Evolutionary conservation across 2,329 filamentous ascomycete genomes (phyloP).

Genomic region (Aspergillus novoparasiticus): DNA sequence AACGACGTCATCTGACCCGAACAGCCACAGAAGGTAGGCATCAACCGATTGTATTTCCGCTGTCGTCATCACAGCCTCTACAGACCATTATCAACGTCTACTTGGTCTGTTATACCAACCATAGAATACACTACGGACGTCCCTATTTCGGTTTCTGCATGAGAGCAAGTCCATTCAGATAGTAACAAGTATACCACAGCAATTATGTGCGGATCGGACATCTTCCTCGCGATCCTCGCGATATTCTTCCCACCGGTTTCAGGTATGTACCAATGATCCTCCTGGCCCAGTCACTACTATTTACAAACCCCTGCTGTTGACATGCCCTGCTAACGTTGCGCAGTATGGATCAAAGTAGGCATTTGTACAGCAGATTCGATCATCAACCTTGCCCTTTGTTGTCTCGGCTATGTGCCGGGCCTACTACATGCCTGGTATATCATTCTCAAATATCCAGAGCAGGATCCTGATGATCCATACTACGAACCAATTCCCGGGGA

Average conservation of each 20-base stretch:
- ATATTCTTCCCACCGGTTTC: slow-evolving; percentile 63
- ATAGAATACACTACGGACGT: not conserved
- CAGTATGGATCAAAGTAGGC: slow-evolving; percentile 95
- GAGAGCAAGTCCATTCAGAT: not conserved
- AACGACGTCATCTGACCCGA: slow-evolving; percentile 14
- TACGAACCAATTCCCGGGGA: slow-evolving; percentile 67
- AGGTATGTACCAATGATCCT: slow-evolving; percentile 45
- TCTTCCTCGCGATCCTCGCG: slow-evolving; percentile 62
- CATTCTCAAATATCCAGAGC: slow-evolving; percentile 84
- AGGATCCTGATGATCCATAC: slow-evolving; percentile 58
- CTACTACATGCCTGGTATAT: slow-evolving; percentile 98
- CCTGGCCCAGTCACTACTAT: not conserved
- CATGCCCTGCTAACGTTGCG: slow-evolving; percentile 33
- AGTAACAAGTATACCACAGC: slow-evolving; percentile 10
- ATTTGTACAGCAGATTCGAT: slow-evolving; percentile 89
- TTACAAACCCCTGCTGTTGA: not conserved
- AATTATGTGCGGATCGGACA: slow-evolving; percentile 62
- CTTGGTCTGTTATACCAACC: not conserved
- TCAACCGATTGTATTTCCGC: not conserved
- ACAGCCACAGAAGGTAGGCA: slow-evolving; percentile 11
- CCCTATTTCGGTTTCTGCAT: not conserved
- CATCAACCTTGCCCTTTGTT: slow-evolving; percentile 91
- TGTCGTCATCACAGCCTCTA: slow-evolving; percentile 20
- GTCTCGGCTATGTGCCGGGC: slow-evolving; percentile 78
- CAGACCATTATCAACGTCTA: not conserved